Evolutionary conservation across 1,284 basidiomycete species (phyloP).

Genomic region (Coniophora puteana): DNA sequence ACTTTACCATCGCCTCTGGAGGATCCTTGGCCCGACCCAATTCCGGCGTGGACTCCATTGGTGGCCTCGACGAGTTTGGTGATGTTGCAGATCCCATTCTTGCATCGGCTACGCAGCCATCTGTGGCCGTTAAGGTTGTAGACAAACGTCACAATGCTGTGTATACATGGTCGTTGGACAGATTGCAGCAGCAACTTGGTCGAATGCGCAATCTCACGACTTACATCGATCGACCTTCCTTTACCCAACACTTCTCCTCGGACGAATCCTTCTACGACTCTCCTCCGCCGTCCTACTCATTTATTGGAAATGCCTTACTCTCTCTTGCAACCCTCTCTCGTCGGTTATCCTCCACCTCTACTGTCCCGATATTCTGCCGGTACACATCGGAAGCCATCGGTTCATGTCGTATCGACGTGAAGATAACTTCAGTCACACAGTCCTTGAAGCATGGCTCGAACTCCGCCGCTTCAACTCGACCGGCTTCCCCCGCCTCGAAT

Average conservation of each 20-base stretch:
- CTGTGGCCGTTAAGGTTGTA: slow-evolving; percentile 87
- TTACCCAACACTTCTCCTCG: slow-evolving; percentile 89
- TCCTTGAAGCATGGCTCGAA: slow-evolving; percentile 56
- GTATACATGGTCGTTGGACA: slow-evolving; percentile 88
- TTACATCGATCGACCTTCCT: slow-evolving; percentile 91
- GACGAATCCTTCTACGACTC: slow-evolving; percentile 92
- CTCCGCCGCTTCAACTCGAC: slow-evolving; percentile 62
- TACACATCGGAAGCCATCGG: slow-evolving; percentile 94
- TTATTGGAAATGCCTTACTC: slow-evolving; percentile 84
- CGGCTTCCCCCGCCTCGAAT: slow-evolving; percentile 66
- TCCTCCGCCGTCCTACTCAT: slow-evolving; percentile 83
- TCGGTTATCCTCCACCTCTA: slow-evolving; percentile 70
- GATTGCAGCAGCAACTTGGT: slow-evolving; percentile 84
- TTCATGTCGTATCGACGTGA: slow-evolving; percentile 83
- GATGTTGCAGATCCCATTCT: slow-evolving; percentile 83
- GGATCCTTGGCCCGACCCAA: slow-evolving; percentile 76
- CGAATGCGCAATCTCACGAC: slow-evolving; percentile 93
- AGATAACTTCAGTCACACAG: slow-evolving; percentile 68
- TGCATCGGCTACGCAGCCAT: slow-evolving; percentile 72
- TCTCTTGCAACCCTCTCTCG: slow-evolving; percentile 82
- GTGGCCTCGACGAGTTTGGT: slow-evolving; percentile 88
- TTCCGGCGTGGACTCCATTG: slow-evolving; percentile 84
- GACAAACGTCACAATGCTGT: slow-evolving; percentile 84
- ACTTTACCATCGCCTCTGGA: slow-evolving; percentile 87
- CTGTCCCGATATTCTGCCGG: slow-evolving; percentile 85